A percentile compares a stretch with the other conserved stretches of the same genome.
phyloP scores from a whole-genome alignment of 495 filamentous ascomycete genomes.

The Annulohypoxylon stygium region DNA sequence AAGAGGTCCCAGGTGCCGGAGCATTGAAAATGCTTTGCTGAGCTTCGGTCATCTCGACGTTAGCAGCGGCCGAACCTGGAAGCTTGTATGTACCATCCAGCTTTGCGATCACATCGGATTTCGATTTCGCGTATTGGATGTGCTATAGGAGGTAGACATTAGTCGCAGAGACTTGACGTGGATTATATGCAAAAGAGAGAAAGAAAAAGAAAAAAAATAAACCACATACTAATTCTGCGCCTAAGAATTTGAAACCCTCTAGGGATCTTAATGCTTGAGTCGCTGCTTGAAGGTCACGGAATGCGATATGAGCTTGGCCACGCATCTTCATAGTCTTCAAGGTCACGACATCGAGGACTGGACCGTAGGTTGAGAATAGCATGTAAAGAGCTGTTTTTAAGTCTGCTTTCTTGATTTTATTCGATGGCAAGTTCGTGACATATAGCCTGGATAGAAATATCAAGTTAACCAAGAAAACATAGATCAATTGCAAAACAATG shows the following conservation, averaged over 20 bases:
- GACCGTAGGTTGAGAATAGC: constrained; percentile 92
- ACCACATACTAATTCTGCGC: constrained; percentile 81
- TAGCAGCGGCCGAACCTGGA: constrained; percentile 66
- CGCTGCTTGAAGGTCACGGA: constrained; percentile 85
- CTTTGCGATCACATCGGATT: constrained; percentile 87
- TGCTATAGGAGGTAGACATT: constrained; percentile 66
- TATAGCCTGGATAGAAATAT: constrained; percentile 73
- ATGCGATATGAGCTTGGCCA: constrained; percentile 94
- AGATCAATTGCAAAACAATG: neutral
- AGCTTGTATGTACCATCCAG: constrained; percentile 88
- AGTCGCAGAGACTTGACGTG: constrained; percentile 30
- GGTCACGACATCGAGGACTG: constrained; percentile 92
- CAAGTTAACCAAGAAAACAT: constrained; percentile 48
- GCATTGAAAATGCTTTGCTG: constrained; percentile 86
- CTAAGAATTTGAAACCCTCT: constrained; percentile 89
- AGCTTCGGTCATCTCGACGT: constrained; percentile 75
- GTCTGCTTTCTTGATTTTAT: constrained; percentile 88
- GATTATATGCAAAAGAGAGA: neutral
- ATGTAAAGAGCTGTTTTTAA: constrained; percentile 87
- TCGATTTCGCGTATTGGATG: constrained; percentile 88
- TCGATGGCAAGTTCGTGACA: constrained; percentile 81
- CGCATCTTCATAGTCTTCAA: constrained; percentile 91
- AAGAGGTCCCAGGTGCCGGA: constrained; percentile 64
- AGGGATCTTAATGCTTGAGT: constrained; percentile 91
- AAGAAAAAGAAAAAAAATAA: neutral